Evolutionary conservation across 352 stramenopile genomes (phyloP).

Genomic region (Thraustochytrium sp.): DNA sequence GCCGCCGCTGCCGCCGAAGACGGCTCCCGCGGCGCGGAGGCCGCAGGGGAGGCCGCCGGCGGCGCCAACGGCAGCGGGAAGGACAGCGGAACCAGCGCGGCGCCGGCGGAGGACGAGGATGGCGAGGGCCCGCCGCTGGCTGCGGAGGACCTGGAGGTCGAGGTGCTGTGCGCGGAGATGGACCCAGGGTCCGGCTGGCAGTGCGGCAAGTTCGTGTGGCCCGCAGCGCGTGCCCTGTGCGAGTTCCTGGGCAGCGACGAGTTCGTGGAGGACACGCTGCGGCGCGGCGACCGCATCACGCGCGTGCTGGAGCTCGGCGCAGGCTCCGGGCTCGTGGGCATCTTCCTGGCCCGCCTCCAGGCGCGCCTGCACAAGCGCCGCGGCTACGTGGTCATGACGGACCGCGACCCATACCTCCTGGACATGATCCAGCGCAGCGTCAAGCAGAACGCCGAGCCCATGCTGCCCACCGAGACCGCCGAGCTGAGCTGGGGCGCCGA

Average conservation of each 20-base stretch:
- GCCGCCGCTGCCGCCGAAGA: too few species aligned
- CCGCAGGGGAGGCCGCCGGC: too few species aligned
- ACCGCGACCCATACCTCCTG: constrained; percentile 28
- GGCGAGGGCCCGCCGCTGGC: too few species aligned
- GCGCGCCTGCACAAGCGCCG: not conserved
- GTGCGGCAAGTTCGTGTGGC: constrained; percentile 34
- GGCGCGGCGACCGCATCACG: not conserved
- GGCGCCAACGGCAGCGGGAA: too few species aligned
- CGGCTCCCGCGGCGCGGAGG: too few species aligned
- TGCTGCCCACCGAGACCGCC: not conserved
- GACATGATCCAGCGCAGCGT: constrained; percentile 20
- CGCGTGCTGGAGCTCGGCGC: constrained; percentile 17
- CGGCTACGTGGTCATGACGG: not conserved
- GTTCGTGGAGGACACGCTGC: not conserved
- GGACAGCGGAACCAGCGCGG: too few species aligned
- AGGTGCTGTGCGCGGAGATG: constrained; percentile 24
- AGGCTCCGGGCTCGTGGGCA: not conserved
- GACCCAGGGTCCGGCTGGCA: not conserved
- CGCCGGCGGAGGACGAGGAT: too few species aligned
- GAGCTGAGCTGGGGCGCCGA: constrained; percentile 22
- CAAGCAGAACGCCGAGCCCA: not conserved
- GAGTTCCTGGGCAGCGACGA: not conserved
- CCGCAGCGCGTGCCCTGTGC: not conserved
- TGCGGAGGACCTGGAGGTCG: not conserved
- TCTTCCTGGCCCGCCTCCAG: not conserved